Base-by-base conservation (phyloP, 495 filamentous ascomycete species). In the Daldinia concentrica region DNA sequence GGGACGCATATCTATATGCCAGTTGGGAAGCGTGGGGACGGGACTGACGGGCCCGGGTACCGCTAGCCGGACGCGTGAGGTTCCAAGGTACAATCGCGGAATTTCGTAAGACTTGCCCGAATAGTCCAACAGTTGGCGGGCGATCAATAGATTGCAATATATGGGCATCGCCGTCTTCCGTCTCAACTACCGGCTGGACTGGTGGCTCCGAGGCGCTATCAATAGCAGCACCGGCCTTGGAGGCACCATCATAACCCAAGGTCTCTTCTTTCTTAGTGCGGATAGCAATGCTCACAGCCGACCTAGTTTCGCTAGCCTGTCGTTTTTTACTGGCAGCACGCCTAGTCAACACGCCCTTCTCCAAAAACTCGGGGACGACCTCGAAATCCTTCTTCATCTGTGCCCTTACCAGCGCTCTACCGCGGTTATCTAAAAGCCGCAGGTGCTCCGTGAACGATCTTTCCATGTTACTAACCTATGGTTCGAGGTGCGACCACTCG, bases 401-500 rank as follows among this genome's bases (percentile, higher is more conserved):
- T 15, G 24, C 51, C 7, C 19, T 54, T n/a, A 27, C 51, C 29
- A 17, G 26, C n/a, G 51, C 51, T 54, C 51, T 54, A 11, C 1
- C 43, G 43, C 24, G 50, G 15, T 24, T 54, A 54, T 54, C 50
- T 24, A 7, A 24, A 15, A 24, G 50, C 26, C 50, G 50, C 30
- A 51, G 29, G 29, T 27, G 9, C 7, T 34, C 41, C 41, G 19
- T 14, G 41, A 66, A 60, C 39, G 50, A 29, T 61, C 29, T 6
- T 19, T 29, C 58, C 32, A 30, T 43, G 1, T 41, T 14, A 48
- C 71, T 61, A 54, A 55, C 58, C 81, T 83, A 83, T 54, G 81
- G 79, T 76, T 83, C 83, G 43, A 86, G 83, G 71, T 88, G 85
- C n/a, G 92, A 94, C 95, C 96, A 99, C 85, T 99, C 95, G 9